A percentile compares a stretch with the other conserved stretches of the same genome.
Conservation (phyloP, 352 stramenopile species). For the Pythium monospermum region DNA sequence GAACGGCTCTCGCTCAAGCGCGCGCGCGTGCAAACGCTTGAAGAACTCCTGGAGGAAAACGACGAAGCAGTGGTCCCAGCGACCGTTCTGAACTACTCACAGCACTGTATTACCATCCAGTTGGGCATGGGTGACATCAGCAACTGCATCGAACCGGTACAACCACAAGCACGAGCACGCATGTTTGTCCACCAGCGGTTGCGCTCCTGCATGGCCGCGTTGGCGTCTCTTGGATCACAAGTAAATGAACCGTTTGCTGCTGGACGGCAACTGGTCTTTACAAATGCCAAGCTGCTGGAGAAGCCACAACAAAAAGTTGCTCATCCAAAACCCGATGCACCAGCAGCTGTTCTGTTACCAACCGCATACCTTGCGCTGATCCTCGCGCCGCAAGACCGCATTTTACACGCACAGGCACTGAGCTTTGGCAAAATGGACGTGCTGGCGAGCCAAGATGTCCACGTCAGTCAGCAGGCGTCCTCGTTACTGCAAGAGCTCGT, state of each 20-base stretch:
- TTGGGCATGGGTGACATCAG: constrained; percentile 15
- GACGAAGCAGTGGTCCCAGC: constrained; percentile 38
- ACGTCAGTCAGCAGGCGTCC: neutral
- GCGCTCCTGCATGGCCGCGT: constrained; percentile 33
- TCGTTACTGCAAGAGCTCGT: constrained; percentile 29
- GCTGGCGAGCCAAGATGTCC: constrained; percentile 22
- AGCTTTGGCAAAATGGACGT: constrained; percentile 34
- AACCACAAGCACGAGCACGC: no score
- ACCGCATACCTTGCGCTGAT: constrained; percentile 23
- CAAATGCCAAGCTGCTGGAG: constrained; percentile 56
- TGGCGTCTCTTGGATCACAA: constrained; percentile 19
- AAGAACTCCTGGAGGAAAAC: constrained; percentile 30
- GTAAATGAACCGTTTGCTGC: constrained; percentile 29
- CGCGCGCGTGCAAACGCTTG: constrained; percentile 10
- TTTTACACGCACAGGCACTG: constrained; percentile 19
- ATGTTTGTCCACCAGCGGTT: constrained; percentile 70
- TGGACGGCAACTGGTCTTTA: constrained; percentile 36
- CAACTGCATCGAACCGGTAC: neutral
- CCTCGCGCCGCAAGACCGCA: constrained; percentile 33
- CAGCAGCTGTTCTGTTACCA: constrained; percentile 1
- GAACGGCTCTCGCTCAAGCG: constrained; percentile 16
- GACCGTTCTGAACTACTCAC: constrained; percentile 25
- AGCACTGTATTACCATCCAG: constrained; percentile 37
- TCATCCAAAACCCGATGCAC: constrained; percentile 23
- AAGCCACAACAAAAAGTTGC: constrained; percentile 14